Conservation (phyloP, 108 stramenopile species). For the Cyclotella cryptica region DNA sequence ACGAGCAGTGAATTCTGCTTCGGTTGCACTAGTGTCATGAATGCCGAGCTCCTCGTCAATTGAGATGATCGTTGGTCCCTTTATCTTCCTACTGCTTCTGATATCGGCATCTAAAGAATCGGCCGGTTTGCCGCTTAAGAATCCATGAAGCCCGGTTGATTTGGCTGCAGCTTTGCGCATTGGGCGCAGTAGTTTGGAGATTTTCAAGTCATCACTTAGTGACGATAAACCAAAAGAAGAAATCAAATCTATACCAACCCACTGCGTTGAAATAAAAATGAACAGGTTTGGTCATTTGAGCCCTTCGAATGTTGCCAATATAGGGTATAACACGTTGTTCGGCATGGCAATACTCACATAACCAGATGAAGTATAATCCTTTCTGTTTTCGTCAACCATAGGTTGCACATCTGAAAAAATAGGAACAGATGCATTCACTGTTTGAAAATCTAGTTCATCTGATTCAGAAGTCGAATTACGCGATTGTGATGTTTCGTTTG, state of each 20-base stretch:
- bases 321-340: neutral
- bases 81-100: constrained; percentile 13
- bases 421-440: neutral
- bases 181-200: constrained; percentile 64
- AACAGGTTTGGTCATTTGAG: neutral
- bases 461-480: neutral
- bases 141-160: constrained; percentile 81
- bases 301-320: neutral
- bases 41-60: constrained; percentile 56
- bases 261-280: constrained; percentile 21
- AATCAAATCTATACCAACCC: constrained; percentile 56
- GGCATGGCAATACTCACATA: constrained; percentile 31
- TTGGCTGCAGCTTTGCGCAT: constrained; percentile 73
- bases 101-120: neutral
- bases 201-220: constrained; percentile 40
- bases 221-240: constrained; percentile 59
- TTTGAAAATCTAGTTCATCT: neutral
- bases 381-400: neutral
- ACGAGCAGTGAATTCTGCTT: constrained; percentile 47
- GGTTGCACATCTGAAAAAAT: neutral
- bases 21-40: constrained; percentile 36
- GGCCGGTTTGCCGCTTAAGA: constrained; percentile 77
- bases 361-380: constrained; percentile 41
- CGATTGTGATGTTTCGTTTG: neutral
- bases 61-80: constrained; percentile 41